Evolutionary conservation across 2,329 filamentous ascomycete genomes (phyloP).

Genomic region (Aspergillus ochraceus): DNA sequence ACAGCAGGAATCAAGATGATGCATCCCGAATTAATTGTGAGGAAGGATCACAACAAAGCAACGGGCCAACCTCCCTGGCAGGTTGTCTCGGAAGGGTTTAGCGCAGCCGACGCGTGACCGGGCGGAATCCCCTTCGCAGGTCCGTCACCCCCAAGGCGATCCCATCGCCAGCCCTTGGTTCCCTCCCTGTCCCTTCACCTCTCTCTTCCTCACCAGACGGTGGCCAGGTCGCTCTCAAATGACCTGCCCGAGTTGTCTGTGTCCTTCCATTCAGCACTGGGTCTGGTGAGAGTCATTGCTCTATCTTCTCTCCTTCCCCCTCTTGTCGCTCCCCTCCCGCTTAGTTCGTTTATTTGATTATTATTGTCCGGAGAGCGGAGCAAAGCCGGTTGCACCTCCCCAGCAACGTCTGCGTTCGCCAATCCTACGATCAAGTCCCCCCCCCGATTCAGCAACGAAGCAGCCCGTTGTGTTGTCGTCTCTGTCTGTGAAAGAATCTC

Average conservation of each 20-base stretch:
- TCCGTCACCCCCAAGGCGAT: constrained; percentile 23
- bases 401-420: constrained; percentile 19
- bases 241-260: constrained; percentile 19
- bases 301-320: constrained; percentile 3
- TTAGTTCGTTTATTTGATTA: constrained; percentile 17
- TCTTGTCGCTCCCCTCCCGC: constrained; percentile 15
- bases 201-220: constrained; percentile 23
- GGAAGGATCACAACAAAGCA: neutral
- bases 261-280: constrained; percentile 14
- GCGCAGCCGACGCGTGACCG: constrained; percentile 41
- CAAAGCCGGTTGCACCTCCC: constrained; percentile 17
- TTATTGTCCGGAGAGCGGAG: constrained; percentile 21
- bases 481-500: neutral
- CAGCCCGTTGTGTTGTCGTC: neutral
- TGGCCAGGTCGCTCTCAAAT: constrained; percentile 25
- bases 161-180: constrained; percentile 20
- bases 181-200: constrained; percentile 5
- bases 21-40: neutral
- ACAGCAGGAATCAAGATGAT: neutral
- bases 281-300: constrained; percentile 21
- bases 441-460: neutral
- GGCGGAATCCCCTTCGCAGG: constrained; percentile 29
- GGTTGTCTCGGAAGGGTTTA: constrained; percentile 28
- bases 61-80: constrained; percentile 15
- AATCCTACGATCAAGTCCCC: constrained; percentile 17